phyloP scores from a whole-genome alignment of 2,329 filamentous ascomycete genomes.

The Colletotrichum sp. region DNA sequence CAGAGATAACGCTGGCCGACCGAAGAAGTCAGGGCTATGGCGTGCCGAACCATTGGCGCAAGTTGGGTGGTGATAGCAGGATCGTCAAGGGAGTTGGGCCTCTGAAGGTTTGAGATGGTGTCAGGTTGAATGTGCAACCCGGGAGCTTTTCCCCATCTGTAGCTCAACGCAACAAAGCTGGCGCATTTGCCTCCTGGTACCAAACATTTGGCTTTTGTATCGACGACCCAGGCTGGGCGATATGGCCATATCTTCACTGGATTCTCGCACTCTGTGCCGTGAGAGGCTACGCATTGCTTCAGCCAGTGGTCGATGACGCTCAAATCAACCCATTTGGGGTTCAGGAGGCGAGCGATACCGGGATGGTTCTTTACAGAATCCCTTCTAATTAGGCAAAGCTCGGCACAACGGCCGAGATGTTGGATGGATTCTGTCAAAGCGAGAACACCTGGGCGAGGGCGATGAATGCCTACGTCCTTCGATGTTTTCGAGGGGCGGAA shows the following conservation, averaged over 20 bases:
- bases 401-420: too few relatives aligned
- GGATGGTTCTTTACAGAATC: neutral
- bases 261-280: neutral
- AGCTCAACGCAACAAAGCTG: neutral
- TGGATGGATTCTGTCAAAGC: neutral
- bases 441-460: neutral
- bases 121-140: neutral
- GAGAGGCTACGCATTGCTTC: accelerated
- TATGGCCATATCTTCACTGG: neutral
- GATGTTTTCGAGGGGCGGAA: too few relatives aligned
- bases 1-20: neutral
- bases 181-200: neutral
- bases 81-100: neutral
- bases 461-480: too few relatives aligned
- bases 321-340: neutral
- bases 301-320: neutral
- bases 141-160: neutral
- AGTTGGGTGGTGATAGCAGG: neutral
- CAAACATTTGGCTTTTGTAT: neutral
- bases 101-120: neutral
- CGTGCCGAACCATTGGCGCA: neutral
- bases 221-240: neutral
- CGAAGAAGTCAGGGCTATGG: neutral
- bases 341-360: neutral
- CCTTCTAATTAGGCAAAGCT: accelerated